These are phyloP conservation scores for Plasmodium knowlesi DNA, from an alignment of 169 alveolate species.

Conservation along the genomic window DNA sequence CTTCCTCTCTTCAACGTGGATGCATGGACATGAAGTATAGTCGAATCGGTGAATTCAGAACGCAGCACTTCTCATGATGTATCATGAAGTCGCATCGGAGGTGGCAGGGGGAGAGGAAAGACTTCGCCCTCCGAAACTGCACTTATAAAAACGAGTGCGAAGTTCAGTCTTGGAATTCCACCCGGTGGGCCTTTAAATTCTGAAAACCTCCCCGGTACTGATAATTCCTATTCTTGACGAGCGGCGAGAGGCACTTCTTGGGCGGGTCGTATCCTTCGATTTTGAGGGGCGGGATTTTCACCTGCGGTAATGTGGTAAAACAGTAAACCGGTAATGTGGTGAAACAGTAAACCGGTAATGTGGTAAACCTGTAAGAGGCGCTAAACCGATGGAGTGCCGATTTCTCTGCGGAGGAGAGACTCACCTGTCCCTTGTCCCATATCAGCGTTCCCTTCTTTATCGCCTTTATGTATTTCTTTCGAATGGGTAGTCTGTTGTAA, in stretches of 20 bases:
- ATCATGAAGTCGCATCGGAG: too few species aligned
- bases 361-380: not conserved
- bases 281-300: conserved; percentile 82
- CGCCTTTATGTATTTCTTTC: conserved; percentile 85
- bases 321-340: not conserved
- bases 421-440: conserved; percentile 90
- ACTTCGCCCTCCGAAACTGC: not conserved
- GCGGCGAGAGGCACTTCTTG: conserved; percentile 80
- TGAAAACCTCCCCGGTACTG: conserved; percentile 62
- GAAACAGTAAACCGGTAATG: not conserved
- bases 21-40: too few species aligned
- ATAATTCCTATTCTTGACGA: conserved; percentile 50
- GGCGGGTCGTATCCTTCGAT: conserved; percentile 87
- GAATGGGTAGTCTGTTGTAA: conserved; percentile 84
- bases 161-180: conserved; percentile 50
- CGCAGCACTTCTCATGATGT: too few species aligned
- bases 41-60: too few species aligned
- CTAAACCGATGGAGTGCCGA: not conserved
- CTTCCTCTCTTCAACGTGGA: not conserved
- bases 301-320: conserved; percentile 43
- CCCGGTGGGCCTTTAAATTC: conserved; percentile 52
- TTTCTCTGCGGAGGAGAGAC: not conserved
- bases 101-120: too few species aligned
- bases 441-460: conserved; percentile 86
- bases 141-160: not conserved